These are phyloP conservation scores for Mycena haematopus DNA, from an alignment of 768 basidiomycete species.

Conservation along the genomic window DNA sequence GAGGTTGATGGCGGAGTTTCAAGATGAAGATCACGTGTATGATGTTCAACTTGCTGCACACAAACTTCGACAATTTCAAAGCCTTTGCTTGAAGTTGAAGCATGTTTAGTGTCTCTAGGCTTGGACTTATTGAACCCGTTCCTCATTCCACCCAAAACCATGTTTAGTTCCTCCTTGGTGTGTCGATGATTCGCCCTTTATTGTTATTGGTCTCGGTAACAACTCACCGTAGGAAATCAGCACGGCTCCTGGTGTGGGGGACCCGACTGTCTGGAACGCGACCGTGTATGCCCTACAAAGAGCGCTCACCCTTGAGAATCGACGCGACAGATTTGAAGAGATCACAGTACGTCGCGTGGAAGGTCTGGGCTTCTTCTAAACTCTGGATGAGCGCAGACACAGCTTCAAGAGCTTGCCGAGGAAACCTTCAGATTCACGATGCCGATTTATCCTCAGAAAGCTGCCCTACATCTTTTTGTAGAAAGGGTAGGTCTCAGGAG, in stretches of 20 bases:
- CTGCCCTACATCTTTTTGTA: slow-evolving; percentile 13
- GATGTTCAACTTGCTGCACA: too few species aligned
- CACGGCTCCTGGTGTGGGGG: neutral
- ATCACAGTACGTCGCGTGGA: slow-evolving; percentile 2
- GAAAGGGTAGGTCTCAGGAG: slow-evolving; percentile 9
- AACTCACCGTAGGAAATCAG: neutral
- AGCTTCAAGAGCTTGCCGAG: slow-evolving; percentile 13
- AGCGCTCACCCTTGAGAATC: slow-evolving; percentile 7
- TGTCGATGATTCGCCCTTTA: too few species aligned
- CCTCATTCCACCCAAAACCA: too few species aligned
- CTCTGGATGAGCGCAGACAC: neutral
- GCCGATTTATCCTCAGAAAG: slow-evolving; percentile 22
- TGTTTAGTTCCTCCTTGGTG: neutral
- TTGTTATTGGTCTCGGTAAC: neutral
- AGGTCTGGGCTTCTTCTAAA: neutral
- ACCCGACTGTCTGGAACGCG: neutral
- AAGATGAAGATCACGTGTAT: neutral
- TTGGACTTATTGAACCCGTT: too few species aligned
- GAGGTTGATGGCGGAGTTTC: too few species aligned
- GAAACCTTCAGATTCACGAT: slow-evolving; percentile 10
- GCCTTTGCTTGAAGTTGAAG: too few species aligned
- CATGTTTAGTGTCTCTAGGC: too few species aligned
- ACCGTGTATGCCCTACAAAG: slow-evolving; percentile 19
- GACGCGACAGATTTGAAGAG: neutral
- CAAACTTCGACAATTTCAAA: too few species aligned